Evolutionary conservation across 305 asterid species (phyloP).

Genomic region (Petunia hybrid): DNA sequence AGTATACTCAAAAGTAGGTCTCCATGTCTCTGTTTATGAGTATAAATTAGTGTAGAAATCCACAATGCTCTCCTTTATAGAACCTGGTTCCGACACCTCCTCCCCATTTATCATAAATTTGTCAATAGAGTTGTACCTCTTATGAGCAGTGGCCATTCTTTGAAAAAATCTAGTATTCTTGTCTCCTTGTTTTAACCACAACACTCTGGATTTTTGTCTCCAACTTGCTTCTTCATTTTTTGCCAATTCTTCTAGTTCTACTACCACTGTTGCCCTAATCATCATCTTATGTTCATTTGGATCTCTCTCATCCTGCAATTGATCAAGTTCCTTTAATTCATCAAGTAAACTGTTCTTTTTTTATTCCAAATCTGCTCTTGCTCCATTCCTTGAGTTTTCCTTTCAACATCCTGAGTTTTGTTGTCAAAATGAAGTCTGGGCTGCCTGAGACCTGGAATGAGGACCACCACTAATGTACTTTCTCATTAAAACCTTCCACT

Average conservation of each 20-base stretch:
- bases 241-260: background rate
- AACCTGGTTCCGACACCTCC: background rate
- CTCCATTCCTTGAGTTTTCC: too few species aligned
- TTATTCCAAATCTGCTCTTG: background rate
- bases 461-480: too few species aligned
- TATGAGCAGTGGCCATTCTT: background rate
- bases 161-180: background rate
- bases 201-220: background rate
- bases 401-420: too few species aligned
- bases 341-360: background rate
- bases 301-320: background rate
- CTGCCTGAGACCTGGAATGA: background rate
- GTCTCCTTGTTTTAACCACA: constrained; percentile 7
- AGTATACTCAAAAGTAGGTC: background rate
- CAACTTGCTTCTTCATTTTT: background rate
- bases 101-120: background rate
- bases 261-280: background rate
- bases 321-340: background rate
- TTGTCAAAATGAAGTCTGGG: background rate
- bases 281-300: background rate
- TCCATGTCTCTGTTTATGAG: background rate
- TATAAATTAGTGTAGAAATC: background rate
- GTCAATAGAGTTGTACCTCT: background rate
- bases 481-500: too few species aligned
- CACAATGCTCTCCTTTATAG: background rate